These are phyloP conservation scores for Brachypodium distachyon DNA, from an alignment of 202 grass and related monocot species.

Conservation along the genomic window DNA sequence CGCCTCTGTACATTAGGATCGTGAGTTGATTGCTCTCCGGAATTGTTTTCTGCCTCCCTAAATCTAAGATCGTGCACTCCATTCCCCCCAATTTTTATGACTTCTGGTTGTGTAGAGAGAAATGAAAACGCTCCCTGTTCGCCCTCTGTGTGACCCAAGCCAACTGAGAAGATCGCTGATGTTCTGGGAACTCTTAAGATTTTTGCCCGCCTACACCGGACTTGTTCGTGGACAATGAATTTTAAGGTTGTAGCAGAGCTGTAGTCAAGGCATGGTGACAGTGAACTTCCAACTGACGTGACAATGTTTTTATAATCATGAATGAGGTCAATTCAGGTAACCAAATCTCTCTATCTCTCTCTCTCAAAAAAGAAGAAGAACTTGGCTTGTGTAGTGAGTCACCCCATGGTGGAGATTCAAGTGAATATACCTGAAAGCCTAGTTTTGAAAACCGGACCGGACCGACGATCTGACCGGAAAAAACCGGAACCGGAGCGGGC, in stretches of 20 bases:
- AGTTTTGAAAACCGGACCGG: too few species aligned
- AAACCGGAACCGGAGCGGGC: too few species aligned
- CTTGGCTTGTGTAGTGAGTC: too few species aligned
- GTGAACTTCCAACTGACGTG: not conserved
- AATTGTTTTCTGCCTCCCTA: not conserved
- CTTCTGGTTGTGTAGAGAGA: conserved; percentile 17
- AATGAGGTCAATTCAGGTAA: not conserved
- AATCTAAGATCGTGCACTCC: conserved; percentile 12
- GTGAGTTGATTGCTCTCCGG: not conserved
- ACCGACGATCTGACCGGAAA: too few species aligned
- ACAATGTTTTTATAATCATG: not conserved
- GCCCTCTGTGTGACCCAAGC: not conserved
- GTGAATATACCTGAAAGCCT: too few species aligned
- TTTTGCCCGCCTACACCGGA: not conserved
- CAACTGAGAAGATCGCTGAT: not conserved
- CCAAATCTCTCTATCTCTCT: too few species aligned
- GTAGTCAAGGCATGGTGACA: not conserved
- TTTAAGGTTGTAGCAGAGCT: not conserved
- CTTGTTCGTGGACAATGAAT: not conserved
- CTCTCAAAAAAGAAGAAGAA: too few species aligned
- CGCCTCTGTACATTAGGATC: conserved; percentile 35
- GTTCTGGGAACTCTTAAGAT: not conserved
- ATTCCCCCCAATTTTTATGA: not conserved
- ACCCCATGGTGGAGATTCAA: too few species aligned
- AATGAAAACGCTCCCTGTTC: not conserved